Percentiles rank a stretch among this genome's conserved stretches.
Evolutionary conservation across 352 stramenopile genomes (phyloP).

Genomic region (Blastocystis hominis): DNA sequence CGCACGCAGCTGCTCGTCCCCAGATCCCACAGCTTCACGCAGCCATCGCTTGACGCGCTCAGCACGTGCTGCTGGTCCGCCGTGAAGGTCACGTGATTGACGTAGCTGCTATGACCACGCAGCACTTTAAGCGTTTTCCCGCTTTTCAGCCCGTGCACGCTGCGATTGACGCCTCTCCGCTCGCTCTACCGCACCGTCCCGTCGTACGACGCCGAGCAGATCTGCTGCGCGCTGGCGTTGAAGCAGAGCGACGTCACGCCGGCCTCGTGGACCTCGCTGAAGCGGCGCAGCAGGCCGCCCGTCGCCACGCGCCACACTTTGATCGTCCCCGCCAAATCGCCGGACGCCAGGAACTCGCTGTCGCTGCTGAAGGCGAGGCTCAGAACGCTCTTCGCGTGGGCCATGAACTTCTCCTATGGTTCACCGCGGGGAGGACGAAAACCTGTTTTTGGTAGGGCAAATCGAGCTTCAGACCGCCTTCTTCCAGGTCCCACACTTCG

Average conservation of each 20-base stretch:
- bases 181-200: conserved; percentile 67
- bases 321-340: conserved; percentile 70
- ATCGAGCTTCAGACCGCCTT: conserved; percentile 77
- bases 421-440: not conserved
- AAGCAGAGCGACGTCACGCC: conserved; percentile 77
- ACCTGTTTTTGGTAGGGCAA: conserved; percentile 75
- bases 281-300: conserved; percentile 58
- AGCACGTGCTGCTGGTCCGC: conserved; percentile 65
- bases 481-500: conserved; percentile 83
- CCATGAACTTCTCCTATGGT: conserved; percentile 75
- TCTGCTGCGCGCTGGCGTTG: conserved; percentile 74
- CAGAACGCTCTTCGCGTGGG: conserved; percentile 76
- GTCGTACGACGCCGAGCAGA: conserved; percentile 79
- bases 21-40: conserved; percentile 76
- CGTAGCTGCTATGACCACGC: conserved; percentile 66
- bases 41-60: conserved; percentile 79
- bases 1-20: conserved; percentile 73
- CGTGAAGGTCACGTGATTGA: conserved; percentile 76
- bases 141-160: conserved; percentile 80
- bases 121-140: conserved; percentile 83
- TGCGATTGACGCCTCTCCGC: not conserved
- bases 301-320: conserved; percentile 1
- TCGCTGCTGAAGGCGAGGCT: conserved; percentile 76
- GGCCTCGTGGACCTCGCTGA: conserved; percentile 72
- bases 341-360: conserved; percentile 75